Conservation (phyloP, 2,329 filamentous ascomycete species). For the Teratosphaeria pseudoeucalypti region DNA sequence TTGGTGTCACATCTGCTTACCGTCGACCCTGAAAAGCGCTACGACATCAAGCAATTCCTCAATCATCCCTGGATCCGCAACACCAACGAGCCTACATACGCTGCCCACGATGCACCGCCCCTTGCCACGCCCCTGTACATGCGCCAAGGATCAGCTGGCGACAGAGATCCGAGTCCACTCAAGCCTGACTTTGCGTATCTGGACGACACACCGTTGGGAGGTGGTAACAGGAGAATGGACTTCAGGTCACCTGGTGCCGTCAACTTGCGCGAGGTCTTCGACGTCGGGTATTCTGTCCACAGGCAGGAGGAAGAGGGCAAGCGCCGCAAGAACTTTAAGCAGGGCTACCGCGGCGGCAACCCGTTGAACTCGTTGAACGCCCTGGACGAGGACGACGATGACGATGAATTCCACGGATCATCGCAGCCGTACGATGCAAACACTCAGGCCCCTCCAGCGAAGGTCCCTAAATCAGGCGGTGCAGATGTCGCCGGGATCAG, state of each 20-base stretch:
- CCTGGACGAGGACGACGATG: constrained; percentile 53
- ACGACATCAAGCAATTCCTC: constrained; percentile 85
- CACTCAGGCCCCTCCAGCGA: constrained; percentile 43
- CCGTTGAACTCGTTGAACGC: constrained; percentile 57
- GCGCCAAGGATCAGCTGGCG: constrained; percentile 42
- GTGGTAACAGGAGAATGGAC: constrained; percentile 57
- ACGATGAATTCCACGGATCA: constrained; percentile 55
- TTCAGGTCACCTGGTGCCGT: constrained; percentile 93
- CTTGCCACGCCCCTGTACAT: constrained; percentile 54
- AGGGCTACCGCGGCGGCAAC: constrained; percentile 55
- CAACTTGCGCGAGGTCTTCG: constrained; percentile 93
- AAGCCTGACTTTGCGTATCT: constrained; percentile 43
- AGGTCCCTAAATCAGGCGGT: constrained; percentile 53
- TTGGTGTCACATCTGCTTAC: constrained; percentile 86
- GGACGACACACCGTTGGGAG: constrained; percentile 45
- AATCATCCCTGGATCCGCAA: constrained; percentile 86
- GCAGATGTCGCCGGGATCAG: constrained; percentile 63
- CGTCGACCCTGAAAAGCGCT: constrained; percentile 90
- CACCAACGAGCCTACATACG: constrained; percentile 55
- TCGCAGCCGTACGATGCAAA: constrained; percentile 41
- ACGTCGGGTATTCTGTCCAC: constrained; percentile 96
- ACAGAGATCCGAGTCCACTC: constrained; percentile 29
- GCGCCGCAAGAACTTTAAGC: constrained; percentile 69
- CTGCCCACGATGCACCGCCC: constrained; percentile 59
- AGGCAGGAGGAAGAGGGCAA: constrained; percentile 93